Evolutionary conservation across 139 green algal genomes (phyloP).

Genomic region (Tetraselmis chui): DNA sequence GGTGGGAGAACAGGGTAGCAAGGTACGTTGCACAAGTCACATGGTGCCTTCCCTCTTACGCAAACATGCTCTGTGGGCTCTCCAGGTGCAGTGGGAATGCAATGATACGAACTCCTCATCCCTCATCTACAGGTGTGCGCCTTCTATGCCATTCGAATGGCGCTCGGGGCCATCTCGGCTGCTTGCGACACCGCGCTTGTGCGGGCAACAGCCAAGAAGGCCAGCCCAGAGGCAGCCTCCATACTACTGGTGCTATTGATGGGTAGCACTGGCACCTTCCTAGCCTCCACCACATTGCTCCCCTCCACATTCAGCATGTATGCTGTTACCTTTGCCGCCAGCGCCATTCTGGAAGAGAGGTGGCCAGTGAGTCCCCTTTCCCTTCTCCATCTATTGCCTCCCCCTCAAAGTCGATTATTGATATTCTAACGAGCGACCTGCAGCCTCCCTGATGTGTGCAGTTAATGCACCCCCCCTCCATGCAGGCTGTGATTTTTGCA

Average conservation of each 20-base stretch:
- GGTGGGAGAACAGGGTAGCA: conserved; percentile 16
- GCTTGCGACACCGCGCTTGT: background rate
- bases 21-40: background rate
- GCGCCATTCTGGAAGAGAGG: conserved; percentile 32
- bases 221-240: conserved; percentile 7
- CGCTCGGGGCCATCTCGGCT: conserved; percentile 44
- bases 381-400: too few species aligned
- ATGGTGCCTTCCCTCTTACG: too few species aligned
- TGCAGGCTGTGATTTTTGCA: conserved; percentile 29
- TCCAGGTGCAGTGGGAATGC: too few species aligned
- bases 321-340: conserved; percentile 47
- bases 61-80: too few species aligned
- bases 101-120: too few species aligned
- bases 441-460: too few species aligned
- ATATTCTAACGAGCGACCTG: too few species aligned
- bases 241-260: conserved; percentile 41
- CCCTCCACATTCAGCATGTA: conserved; percentile 77
- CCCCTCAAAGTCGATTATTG: too few species aligned
- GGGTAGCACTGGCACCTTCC: conserved; percentile 46
- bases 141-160: conserved; percentile 46
- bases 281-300: conserved; percentile 57
- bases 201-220: background rate
- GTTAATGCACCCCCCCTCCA: background rate
- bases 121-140: conserved; percentile 33
- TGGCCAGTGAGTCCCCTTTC: background rate